Conservation (phyloP, 225 moss, liverwort and hornwort species). For the Thuidium tamariscinum region DNA sequence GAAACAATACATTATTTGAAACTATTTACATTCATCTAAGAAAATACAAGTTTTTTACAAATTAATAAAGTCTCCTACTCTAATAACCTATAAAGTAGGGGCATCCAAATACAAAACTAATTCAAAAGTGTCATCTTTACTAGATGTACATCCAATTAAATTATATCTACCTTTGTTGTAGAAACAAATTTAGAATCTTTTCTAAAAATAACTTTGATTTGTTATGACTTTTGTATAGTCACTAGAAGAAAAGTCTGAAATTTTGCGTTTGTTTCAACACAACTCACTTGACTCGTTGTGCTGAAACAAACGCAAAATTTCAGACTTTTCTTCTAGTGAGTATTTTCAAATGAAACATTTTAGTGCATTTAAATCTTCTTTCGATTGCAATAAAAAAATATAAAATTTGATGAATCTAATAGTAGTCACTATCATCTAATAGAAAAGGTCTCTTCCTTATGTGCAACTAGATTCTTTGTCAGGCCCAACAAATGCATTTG, state of each 20-base stretch:
- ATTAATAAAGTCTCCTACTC: background rate
- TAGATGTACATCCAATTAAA: background rate
- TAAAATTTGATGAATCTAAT: background rate
- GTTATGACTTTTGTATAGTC: background rate
- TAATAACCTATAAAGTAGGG: background rate
- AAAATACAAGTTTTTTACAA: background rate
- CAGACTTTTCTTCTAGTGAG: too few relatives aligned
- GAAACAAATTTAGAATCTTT: background rate
- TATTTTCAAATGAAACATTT: background rate
- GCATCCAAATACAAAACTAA: background rate
- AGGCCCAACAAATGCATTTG: background rate
- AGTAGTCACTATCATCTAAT: background rate
- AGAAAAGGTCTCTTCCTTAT: background rate
- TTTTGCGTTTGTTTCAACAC: too few relatives aligned
- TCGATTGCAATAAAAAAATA: background rate
- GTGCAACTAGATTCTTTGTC: background rate
- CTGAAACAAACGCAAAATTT: too few relatives aligned
- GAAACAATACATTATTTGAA: background rate
- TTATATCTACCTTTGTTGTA: background rate
- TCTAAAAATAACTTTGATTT: background rate
- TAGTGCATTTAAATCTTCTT: background rate
- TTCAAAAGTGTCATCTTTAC: background rate
- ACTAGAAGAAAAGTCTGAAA: too few relatives aligned
- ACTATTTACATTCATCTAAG: background rate
- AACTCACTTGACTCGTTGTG: too few relatives aligned